A percentile compares a stretch with the other conserved stretches of the same genome.
Evolutionary conservation across 148 eudicot genomes (phyloP).

Genomic region (Limonium bicolor): DNA sequence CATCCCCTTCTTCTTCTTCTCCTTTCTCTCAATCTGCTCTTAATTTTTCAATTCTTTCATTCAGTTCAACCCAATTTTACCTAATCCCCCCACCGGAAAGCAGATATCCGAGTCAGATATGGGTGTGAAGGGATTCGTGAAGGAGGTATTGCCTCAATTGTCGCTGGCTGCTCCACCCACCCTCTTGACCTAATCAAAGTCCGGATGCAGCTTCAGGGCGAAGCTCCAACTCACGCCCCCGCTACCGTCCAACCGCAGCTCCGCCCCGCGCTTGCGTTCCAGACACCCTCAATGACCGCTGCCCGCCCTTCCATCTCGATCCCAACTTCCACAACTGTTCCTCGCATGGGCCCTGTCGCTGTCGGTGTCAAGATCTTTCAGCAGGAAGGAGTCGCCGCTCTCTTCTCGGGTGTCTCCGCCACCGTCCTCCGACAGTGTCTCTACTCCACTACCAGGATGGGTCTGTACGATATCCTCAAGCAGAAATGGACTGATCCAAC

Average conservation of each 20-base stretch:
- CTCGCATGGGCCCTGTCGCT: slow-evolving; percentile 32
- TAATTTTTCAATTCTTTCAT: not conserved
- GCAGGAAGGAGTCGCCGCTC: slow-evolving; percentile 45
- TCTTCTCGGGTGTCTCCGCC: slow-evolving; percentile 71
- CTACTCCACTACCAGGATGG: slow-evolving; percentile 86
- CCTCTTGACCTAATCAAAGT: slow-evolving; percentile 45
- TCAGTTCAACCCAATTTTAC: not conserved
- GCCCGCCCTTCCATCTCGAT: slow-evolving; percentile 13
- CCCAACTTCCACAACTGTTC: slow-evolving; percentile 14
- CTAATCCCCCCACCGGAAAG: not conserved
- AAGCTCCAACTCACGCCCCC: slow-evolving; percentile 3
- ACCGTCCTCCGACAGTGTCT: slow-evolving; percentile 73
- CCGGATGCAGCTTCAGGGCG: slow-evolving; percentile 60
- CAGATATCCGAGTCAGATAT: slow-evolving; percentile 1
- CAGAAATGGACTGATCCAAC: slow-evolving; percentile 45
- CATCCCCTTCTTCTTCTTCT: not conserved
- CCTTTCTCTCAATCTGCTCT: not conserved
- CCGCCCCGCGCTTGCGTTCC: slow-evolving; percentile 55
- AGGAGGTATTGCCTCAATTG: slow-evolving; percentile 40
- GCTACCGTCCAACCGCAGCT: slow-evolving; percentile 7
- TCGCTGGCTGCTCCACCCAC: slow-evolving; percentile 52
- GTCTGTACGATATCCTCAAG: slow-evolving; percentile 62
- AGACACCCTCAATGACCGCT: not conserved
- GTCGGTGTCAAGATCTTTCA: slow-evolving; percentile 33
- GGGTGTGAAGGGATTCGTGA: slow-evolving; percentile 46